Evolutionary conservation across 208 protist genomes (phyloP).

Genomic region (Phytomonas sp.): DNA sequence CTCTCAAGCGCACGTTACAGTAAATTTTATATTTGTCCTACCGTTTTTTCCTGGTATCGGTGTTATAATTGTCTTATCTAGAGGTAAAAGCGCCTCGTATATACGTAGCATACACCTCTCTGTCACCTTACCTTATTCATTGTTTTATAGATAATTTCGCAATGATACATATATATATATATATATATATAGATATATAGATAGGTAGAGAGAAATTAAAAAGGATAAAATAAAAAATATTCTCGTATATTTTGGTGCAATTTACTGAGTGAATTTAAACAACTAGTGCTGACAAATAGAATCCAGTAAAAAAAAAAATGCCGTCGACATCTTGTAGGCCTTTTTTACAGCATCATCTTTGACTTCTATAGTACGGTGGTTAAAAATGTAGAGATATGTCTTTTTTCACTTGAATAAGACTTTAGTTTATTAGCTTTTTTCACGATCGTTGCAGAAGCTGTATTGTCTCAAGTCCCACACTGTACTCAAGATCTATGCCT

Average conservation of each 20-base stretch:
- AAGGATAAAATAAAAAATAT: conserved; percentile 9
- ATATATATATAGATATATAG: conserved; percentile 7
- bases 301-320: neutral
- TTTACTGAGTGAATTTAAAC: neutral
- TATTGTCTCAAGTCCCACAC: neutral
- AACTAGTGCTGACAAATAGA: neutral
- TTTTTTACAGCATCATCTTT: neutral
- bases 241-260: neutral
- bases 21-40: neutral
- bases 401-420: neutral
- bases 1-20: neutral
- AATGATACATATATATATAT: neutral
- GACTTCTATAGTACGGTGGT: neutral
- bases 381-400: neutral
- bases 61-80: neutral
- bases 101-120: neutral
- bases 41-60: neutral
- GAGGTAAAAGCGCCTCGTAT: neutral
- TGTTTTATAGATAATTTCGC: neutral
- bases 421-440: neutral
- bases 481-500: neutral
- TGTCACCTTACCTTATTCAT: neutral
- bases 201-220: conserved; percentile 10
- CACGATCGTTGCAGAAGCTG: neutral
- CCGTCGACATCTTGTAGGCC: neutral